These are phyloP conservation scores for Sporodiniella umbellata DNA, from an alignment of 371 early-diverging fungal species.

Conservation along the genomic window DNA sequence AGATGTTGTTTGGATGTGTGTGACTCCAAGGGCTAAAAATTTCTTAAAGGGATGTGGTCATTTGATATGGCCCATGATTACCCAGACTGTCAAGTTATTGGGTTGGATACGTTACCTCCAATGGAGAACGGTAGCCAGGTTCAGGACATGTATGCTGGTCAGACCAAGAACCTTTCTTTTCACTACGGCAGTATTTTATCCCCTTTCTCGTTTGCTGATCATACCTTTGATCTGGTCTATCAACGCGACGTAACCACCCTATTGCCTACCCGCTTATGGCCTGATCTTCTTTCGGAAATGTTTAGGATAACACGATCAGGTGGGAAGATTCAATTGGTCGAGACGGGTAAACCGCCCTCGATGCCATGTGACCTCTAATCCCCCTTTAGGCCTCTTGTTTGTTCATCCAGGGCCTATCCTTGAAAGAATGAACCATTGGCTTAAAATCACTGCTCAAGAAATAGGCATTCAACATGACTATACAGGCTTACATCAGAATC, in stretches of 20 bases:
- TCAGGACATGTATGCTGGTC: no score
- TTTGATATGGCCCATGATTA: constrained; percentile 56
- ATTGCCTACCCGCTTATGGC: constrained; percentile 41
- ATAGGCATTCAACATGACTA: constrained; percentile 29
- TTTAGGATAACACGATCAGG: constrained; percentile 47
- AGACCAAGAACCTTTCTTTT: constrained; percentile 14
- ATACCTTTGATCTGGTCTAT: constrained; percentile 59
- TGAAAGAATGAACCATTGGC: constrained; percentile 38
- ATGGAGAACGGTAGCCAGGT: constrained; percentile 17
- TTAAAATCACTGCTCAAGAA: constrained; percentile 18
- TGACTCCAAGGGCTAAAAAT: background rate
- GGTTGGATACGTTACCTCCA: constrained; percentile 30
- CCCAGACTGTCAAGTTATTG: constrained; percentile 29
- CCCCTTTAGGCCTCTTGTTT: constrained; percentile 26
- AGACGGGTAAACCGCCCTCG: constrained; percentile 21
- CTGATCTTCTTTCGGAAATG: constrained; percentile 35
- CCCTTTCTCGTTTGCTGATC: constrained; percentile 33
- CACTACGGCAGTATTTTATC: constrained; percentile 26
- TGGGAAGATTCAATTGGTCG: constrained; percentile 51
- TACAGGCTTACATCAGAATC: constrained; percentile 1
- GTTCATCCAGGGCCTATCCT: constrained; percentile 34
- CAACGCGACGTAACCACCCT: constrained; percentile 52
- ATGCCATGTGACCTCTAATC: background rate
- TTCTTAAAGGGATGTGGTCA: constrained; percentile 43
- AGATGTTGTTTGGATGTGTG: background rate